phyloP scores from a whole-genome alignment of 2,329 filamentous ascomycete genomes.

The Parafenestella ontariensis region DNA sequence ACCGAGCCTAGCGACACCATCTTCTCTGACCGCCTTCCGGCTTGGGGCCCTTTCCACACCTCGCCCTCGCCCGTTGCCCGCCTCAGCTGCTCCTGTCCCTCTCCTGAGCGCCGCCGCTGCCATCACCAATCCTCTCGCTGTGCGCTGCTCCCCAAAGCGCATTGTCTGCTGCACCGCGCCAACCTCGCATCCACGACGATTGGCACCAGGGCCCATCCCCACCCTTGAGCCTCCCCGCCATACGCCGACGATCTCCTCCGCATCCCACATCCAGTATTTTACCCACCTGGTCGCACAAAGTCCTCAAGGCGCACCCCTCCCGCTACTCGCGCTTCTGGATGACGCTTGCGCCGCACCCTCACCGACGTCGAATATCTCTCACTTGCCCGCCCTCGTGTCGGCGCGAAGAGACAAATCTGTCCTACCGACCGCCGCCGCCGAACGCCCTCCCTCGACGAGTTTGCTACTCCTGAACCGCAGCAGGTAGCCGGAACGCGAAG shows the following conservation, averaged over 20 bases:
- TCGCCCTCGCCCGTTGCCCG: slow-evolving; percentile 22
- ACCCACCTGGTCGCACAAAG: slow-evolving; percentile 33
- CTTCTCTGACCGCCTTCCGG: slow-evolving; percentile 40
- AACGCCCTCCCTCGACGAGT: slow-evolving; percentile 21
- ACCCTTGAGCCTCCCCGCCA: slow-evolving; percentile 39
- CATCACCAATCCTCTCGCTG: slow-evolving; percentile 1
- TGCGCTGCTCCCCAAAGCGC: slow-evolving; percentile 11
- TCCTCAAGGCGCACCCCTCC: slow-evolving; percentile 21
- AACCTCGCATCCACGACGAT: slow-evolving; percentile 10
- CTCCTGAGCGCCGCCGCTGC: slow-evolving; percentile 22
- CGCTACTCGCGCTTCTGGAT: slow-evolving; percentile 13
- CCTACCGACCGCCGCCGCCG: slow-evolving; percentile 25
- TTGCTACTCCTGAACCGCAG: slow-evolving; percentile 25
- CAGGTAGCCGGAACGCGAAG: slow-evolving; percentile 12
- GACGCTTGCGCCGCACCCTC: slow-evolving; percentile 10
- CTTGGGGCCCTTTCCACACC: slow-evolving; percentile 22
- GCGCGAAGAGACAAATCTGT: slow-evolving; percentile 39
- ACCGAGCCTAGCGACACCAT: slow-evolving; percentile 23
- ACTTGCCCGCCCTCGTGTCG: slow-evolving; percentile 19
- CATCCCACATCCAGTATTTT: slow-evolving; percentile 32
- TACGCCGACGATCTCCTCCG: slow-evolving; percentile 30
- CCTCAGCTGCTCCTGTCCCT: slow-evolving; percentile 19
- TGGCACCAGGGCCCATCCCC: slow-evolving; percentile 22
- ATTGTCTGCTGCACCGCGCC: slow-evolving; percentile 8
- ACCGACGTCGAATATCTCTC: neutral